Base-by-base conservation (phyloP, 352 stramenopile species). In the Phytophthora boehmeriae region DNA sequence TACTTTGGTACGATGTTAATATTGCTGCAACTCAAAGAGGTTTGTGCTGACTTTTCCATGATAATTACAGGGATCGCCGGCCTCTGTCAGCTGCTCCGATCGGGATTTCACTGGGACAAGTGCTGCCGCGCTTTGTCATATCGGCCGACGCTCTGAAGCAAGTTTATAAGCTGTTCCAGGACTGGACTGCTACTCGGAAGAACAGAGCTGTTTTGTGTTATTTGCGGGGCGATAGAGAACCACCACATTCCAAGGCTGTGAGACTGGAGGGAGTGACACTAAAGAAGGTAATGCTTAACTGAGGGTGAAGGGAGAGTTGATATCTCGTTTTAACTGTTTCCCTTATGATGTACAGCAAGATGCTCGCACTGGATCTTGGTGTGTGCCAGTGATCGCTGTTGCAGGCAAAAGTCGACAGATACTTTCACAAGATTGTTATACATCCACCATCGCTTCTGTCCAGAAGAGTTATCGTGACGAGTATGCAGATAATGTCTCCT, bases 51-150 rank as follows among this genome's bases (percentile, higher is more conserved):
- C 23, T 48, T 45, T 46, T 53, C 2, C 32, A 20, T 16, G 19
- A 27, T 42, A 25, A 8, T 38, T 54, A 46, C 27, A 92, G 82
- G 84, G 82, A 92, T 62, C 84, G 84, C 8, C 76, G 84, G 9
- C 71, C 68, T 49, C 59, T 93, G 23, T 74, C 69, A 2, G 71
- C 69, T 10, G 68, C 67, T 3, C 58, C 76, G 1, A 77, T 80
- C 10, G 39, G 39, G 8, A 49, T 90, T n/a, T 66, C 70, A 3
- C 63, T 77, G 2, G 61, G 48, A 11, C 75, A 88, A 38, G 56
- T 90, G 55, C 30, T 89, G 22, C 84, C 82, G 14, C 76, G 53
- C 11, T 73, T 93, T 51, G 54, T 70, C 8, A 17, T 91, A n/a
- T 45, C 65, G 3, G 71, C 75, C 10, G 45, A 42, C 0, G 66